Base-by-base conservation (phyloP, 805 yeast species). In the Zygoascus flipseniorum region DNA sequence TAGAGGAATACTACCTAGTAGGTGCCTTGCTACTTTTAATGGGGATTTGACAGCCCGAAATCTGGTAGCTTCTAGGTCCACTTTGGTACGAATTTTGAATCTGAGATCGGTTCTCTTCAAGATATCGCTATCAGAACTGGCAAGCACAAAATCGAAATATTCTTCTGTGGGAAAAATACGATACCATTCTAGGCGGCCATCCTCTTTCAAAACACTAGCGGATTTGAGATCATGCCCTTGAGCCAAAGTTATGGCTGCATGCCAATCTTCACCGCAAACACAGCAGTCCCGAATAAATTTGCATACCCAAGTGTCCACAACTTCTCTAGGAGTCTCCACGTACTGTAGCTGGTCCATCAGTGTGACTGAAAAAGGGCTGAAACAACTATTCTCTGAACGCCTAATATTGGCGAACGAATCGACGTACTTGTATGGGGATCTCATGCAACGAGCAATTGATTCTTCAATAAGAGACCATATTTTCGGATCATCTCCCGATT, bases 401-500 rank as follows among this genome's bases (percentile, higher is more conserved):
- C 53, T 54, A 1, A 32, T 47, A 18, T 52, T 51, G 46, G 62
- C 44, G 32, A 80, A 74, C 51, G 66, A 56, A 63, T 92, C 97
- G 51, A 88, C 76, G 60, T 89, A 92, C 63, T 86, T 89, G 69
- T 85, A 93, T 0, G 98, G 97, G 0, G 89, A 69, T 56, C 79
- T 76, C 39, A 84, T 76, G 56, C 83, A 76, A 57, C 97, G 76
- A 0, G 88, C 74, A 31, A 89, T 75, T 0, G 88, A 72, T 65
- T 90, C 93, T 63, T 92, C 96, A 6, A 92, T 57, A 31, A 88
- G 65, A 10, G 70, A 71, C 84, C 88, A 84, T 2, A 89, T 62
- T 31, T 32, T 39, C 5, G 19, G 10, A 42, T 43, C 47, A 63
- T 59, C 58, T 8, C 19, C 49, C n/a, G 47, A 47, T 42, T 20